Evolutionary conservation across 192 early-diverging fungal genomes (phyloP).

Genomic region (Coemansia sp.): DNA sequence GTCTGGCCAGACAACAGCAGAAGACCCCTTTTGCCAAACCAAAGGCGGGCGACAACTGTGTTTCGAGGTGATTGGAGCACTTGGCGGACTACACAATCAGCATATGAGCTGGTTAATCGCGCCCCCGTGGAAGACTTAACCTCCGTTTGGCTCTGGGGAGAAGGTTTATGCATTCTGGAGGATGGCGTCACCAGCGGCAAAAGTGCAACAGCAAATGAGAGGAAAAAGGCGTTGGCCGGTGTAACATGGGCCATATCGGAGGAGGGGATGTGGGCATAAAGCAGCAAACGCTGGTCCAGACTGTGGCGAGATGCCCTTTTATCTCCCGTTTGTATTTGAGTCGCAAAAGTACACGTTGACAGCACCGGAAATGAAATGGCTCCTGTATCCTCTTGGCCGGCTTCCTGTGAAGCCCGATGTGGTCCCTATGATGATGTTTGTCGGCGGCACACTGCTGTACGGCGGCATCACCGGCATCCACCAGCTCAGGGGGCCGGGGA

Average conservation of each 20-base stretch:
- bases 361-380: conserved; percentile 1
- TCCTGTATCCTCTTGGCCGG: conserved; percentile 19
- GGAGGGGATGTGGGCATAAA: background rate
- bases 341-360: background rate
- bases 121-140: no score
- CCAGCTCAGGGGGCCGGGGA: conserved; percentile 5
- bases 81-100: no score
- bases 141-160: no score
- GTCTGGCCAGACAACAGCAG: no score
- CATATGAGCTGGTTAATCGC: no score
- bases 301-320: background rate
- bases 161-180: no score
- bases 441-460: conserved; percentile 2
- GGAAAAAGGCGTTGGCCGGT: no score
- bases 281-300: background rate
- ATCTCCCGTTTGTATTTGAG: background rate
- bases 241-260: background rate
- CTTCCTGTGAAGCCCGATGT: conserved; percentile 11
- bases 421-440: conserved; percentile 2
- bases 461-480: conserved; percentile 18
- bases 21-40: no score
- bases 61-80: no score
- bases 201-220: no score
- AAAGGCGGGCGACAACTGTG: no score
- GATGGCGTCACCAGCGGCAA: no score